Percentiles rank a stretch among this genome's conserved stretches.
These are phyloP conservation scores for Phytophthora rubi DNA, from an alignment of 352 stramenopile genomes.

Conservation along the genomic window DNA sequence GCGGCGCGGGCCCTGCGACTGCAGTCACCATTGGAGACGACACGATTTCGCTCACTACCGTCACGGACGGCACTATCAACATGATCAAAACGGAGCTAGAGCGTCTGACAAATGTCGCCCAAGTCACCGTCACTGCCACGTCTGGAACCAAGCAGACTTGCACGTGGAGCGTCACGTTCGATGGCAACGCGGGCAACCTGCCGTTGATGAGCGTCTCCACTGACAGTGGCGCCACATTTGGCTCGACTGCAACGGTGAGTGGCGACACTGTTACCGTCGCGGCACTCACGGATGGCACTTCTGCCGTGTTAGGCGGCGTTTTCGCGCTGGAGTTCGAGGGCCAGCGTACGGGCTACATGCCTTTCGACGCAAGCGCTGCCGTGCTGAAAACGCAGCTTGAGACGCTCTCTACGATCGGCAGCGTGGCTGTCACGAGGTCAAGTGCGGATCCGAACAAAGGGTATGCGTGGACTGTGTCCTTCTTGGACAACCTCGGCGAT, in stretches of 20 bases:
- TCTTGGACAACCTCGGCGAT: slow-evolving; percentile 91
- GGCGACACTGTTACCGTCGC: slow-evolving; percentile 61
- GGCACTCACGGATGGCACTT: slow-evolving; percentile 54
- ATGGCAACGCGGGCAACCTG: slow-evolving; percentile 91
- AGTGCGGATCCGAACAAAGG: slow-evolving; percentile 92
- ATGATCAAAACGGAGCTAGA: slow-evolving; percentile 96
- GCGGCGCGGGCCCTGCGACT: slow-evolving; percentile 38
- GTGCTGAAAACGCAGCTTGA: slow-evolving; percentile 92
- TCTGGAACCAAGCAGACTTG: slow-evolving; percentile 76
- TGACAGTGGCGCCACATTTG: slow-evolving; percentile 47
- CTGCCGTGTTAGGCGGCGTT: slow-evolving; percentile 57
- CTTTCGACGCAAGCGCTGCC: slow-evolving; percentile 87
- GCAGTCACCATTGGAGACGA: slow-evolving; percentile 78
- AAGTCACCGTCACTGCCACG: slow-evolving; percentile 86
- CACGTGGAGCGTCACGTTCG: slow-evolving; percentile 93
- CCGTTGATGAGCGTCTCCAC: slow-evolving; percentile 62
- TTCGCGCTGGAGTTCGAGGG: slow-evolving; percentile 92
- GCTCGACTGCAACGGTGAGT: slow-evolving; percentile 29
- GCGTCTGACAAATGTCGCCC: slow-evolving; percentile 87
- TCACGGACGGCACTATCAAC: slow-evolving; percentile 86
- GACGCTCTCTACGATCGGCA: slow-evolving; percentile 87
- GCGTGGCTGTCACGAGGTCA: slow-evolving; percentile 86
- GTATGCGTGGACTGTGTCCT: slow-evolving; percentile 94
- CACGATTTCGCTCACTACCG: slow-evolving; percentile 76
- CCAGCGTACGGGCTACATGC: slow-evolving; percentile 92